A percentile compares a stretch with the other conserved stretches of the same genome.
phyloP scores from a whole-genome alignment of 129 eudicot genomes.

The Kitagawia praeruptora region DNA sequence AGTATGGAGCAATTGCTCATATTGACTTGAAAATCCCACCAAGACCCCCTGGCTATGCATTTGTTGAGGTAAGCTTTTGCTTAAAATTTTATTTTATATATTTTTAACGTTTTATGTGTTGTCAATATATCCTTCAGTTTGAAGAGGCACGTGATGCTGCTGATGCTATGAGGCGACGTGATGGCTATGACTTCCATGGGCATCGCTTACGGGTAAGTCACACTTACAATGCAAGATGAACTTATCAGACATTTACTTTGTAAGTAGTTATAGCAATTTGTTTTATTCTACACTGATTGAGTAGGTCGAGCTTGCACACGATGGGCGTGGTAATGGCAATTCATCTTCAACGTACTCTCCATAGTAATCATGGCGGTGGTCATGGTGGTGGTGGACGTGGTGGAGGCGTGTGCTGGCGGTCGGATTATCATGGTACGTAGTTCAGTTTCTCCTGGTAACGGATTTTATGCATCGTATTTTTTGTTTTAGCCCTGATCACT shows the following conservation, averaged over 20 bases:
- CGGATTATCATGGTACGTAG: slow-evolving; percentile 68
- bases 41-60: slow-evolving; percentile 96
- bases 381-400: slow-evolving; percentile 46
- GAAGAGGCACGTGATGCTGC: slow-evolving; percentile 95
- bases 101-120: not conserved
- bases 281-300: slow-evolving; percentile 12
- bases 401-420: slow-evolving; percentile 79
- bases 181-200: slow-evolving; percentile 92
- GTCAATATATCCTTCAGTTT: slow-evolving; percentile 32
- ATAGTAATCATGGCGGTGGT: slow-evolving; percentile 45
- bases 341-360: slow-evolving; percentile 62
- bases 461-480: not conserved
- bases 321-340: slow-evolving; percentile 87
- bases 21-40: slow-evolving; percentile 92
- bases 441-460: not conserved
- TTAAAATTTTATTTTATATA: not conserved
- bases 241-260: slow-evolving; percentile 1
- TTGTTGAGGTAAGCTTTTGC: slow-evolving; percentile 69
- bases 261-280: not conserved
- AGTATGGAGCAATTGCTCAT: slow-evolving; percentile 93
- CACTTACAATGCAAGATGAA: slow-evolving; percentile 11
- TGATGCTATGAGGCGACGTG: slow-evolving; percentile 92
- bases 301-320: slow-evolving; percentile 95
- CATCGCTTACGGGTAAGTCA: slow-evolving; percentile 72
- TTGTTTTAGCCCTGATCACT: slow-evolving; percentile 3